Conservation (phyloP, 2,329 filamentous ascomycete species). For the Claviceps lovelessii region DNA sequence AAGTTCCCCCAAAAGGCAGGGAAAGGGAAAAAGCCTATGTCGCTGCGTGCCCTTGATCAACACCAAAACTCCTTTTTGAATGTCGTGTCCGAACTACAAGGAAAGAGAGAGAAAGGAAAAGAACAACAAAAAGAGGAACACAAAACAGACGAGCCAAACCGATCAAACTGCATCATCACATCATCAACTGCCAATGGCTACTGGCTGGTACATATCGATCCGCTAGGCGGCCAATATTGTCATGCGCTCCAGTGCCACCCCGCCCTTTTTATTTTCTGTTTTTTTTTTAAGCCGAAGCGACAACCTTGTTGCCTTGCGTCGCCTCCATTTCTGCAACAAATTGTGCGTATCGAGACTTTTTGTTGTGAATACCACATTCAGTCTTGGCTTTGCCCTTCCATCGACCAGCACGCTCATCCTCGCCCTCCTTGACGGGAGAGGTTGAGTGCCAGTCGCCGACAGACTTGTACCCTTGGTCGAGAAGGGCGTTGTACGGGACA, state of each 20-base stretch:
- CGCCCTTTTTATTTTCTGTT: background rate
- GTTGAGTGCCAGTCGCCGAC: conserved; percentile 98
- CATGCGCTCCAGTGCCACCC: background rate
- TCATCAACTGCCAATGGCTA: background rate
- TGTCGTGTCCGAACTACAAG: background rate
- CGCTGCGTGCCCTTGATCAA: background rate
- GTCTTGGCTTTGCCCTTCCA: conserved; percentile 97
- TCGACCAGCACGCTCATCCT: conserved; percentile 89
- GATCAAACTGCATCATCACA: background rate
- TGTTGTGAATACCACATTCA: conserved; percentile 98
- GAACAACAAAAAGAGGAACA: background rate
- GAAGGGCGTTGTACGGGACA: conserved; percentile 84
- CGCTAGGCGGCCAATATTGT: background rate
- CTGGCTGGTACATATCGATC: background rate
- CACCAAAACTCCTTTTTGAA: background rate
- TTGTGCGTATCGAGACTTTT: conserved; percentile 81
- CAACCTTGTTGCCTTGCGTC: conserved; percentile 34
- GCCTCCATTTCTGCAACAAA: conserved; percentile 66
- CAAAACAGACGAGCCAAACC: background rate
- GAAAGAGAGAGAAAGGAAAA: background rate
- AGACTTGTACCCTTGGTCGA: conserved; percentile 94
- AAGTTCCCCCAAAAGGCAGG: background rate
- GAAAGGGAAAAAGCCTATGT: no score
- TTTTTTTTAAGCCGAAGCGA: conserved; percentile 14
- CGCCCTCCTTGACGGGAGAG: conserved; percentile 71